Base-by-base conservation (phyloP, 345 rosid species). In the Lagerstroemia speciosa region DNA sequence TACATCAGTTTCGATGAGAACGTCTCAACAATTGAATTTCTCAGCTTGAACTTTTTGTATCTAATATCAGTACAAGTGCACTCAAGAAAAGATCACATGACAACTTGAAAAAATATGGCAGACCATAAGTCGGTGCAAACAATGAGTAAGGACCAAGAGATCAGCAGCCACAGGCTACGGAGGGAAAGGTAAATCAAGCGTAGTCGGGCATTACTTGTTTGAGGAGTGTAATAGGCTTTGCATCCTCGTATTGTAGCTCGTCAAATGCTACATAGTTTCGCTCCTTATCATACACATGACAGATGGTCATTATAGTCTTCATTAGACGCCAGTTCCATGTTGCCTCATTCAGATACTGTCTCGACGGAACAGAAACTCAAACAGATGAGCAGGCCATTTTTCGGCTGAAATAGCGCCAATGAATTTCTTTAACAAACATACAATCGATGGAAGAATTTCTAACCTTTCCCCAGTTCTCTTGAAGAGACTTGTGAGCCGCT, bases 391-490 rank as follows among this genome's bases (percentile, higher is more conserved):
- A 22, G 50, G 12, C 29, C 14, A 27, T 27, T 58, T 26, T 58
- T 30, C 2, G 34, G 15, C 30, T 57, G 32, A 57, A 57, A 9
- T 14, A 0, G 14, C 46, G n/a, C n/a, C n/a, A n/a, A n/a, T n/a
- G n/a, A n/a, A n/a, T n/a, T n/a, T n/a, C n/a, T n/a, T n/a, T n/a
- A n/a, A n/a, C n/a, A n/a, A 41, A 16, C 14, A 2, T 41, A 41
- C 9, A 41, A 41, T 41, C 14, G 46, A 5, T 41, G 46, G 11
- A 31, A 46, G 40, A 38, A 45, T 34, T 27, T 62, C 72, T 9
- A 79, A 88, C 97, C 97, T 85, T 85, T 69, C 98, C 97, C 97
- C 98, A 93, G 55, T 90, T 89, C 82, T 86, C 82, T 80, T 87
- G 96, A 75, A 90, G 81, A 66, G 96, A 89, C 63, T 80, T 72